Percentiles rank a stretch among this genome's conserved stretches.
These are phyloP conservation scores for Penstemon newberryi DNA, from an alignment of 257 asterid genomes.

Conservation along the genomic window DNA sequence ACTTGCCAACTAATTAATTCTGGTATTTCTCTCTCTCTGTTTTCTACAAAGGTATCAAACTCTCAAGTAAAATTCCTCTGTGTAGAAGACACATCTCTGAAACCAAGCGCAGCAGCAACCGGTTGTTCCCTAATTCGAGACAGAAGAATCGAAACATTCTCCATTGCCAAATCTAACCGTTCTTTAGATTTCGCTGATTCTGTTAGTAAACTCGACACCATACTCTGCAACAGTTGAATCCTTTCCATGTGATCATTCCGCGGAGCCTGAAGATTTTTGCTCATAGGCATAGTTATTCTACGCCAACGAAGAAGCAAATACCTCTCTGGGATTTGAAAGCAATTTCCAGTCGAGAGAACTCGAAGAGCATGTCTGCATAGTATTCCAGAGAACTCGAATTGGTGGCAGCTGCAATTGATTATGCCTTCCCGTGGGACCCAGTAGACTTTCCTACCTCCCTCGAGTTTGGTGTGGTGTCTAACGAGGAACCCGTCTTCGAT, in stretches of 20 bases:
- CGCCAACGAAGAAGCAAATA: conserved; percentile 81
- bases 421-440: conserved; percentile 91
- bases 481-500: conserved; percentile 76
- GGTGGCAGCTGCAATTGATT: conserved; percentile 90
- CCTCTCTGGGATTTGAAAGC: conserved; percentile 91
- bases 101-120: conserved; percentile 48
- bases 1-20: not conserved
- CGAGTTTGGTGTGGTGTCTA: conserved; percentile 89
- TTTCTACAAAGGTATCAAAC: not conserved
- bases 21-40: not conserved
- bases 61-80: conserved; percentile 40
- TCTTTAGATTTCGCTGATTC: conserved; percentile 79
- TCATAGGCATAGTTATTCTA: conserved; percentile 49
- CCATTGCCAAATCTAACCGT: conserved; percentile 77
- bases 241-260: conserved; percentile 59
- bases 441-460: conserved; percentile 88
- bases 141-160: conserved; percentile 66
- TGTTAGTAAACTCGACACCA: conserved; percentile 67
- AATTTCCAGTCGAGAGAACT: conserved; percentile 86
- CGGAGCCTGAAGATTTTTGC: conserved; percentile 41
- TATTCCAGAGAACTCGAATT: conserved; percentile 87
- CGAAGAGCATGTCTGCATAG: conserved; percentile 92
- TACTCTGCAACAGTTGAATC: conserved; percentile 74
- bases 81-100: conserved; percentile 48
- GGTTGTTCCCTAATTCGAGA: conserved; percentile 75